Evolutionary conservation across 352 stramenopile species (phyloP).

Genomic region (Phytophthora palmivora): DNA sequence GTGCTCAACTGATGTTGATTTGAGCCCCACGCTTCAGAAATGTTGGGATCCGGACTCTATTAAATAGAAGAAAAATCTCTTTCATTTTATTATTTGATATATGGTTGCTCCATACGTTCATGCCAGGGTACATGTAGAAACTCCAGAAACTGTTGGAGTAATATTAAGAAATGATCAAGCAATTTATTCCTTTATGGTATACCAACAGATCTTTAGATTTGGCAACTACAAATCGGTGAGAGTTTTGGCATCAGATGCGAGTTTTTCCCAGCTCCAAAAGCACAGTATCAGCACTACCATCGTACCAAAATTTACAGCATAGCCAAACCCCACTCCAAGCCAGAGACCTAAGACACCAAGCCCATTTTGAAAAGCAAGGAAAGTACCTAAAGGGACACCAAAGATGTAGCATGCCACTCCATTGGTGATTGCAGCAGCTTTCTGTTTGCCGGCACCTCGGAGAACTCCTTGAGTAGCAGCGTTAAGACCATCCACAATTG

Average conservation of each 20-base stretch:
- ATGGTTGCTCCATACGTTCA: too few relatives aligned
- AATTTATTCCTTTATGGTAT: too few relatives aligned
- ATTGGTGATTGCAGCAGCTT: conserved; percentile 53
- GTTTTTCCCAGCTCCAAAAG: conserved; percentile 37
- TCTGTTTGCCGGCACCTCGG: conserved; percentile 66
- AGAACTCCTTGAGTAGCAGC: conserved; percentile 67
- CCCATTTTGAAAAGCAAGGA: conserved; percentile 54
- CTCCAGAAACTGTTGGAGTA: too few relatives aligned
- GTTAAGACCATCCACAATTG: conserved; percentile 57
- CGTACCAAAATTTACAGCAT: conserved; percentile 30
- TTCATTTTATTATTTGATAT: too few relatives aligned
- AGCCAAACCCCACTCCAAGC: conserved; percentile 54
- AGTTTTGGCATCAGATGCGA: conserved; percentile 41
- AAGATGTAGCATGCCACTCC: conserved; percentile 73
- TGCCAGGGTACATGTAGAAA: too few relatives aligned
- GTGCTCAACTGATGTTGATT: too few relatives aligned
- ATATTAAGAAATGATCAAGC: too few relatives aligned
- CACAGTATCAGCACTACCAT: conserved; percentile 37
- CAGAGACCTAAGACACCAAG: conserved; percentile 59
- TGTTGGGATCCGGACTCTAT: too few relatives aligned
- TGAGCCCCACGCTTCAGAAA: too few relatives aligned
- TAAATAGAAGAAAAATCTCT: too few relatives aligned
- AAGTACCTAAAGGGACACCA: conserved; percentile 62
- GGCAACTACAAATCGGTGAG: conserved; percentile 30
- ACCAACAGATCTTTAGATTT: too few relatives aligned